Evolutionary conservation across 108 stramenopile species (phyloP).

Genomic region (Nannochloropsis salina): DNA sequence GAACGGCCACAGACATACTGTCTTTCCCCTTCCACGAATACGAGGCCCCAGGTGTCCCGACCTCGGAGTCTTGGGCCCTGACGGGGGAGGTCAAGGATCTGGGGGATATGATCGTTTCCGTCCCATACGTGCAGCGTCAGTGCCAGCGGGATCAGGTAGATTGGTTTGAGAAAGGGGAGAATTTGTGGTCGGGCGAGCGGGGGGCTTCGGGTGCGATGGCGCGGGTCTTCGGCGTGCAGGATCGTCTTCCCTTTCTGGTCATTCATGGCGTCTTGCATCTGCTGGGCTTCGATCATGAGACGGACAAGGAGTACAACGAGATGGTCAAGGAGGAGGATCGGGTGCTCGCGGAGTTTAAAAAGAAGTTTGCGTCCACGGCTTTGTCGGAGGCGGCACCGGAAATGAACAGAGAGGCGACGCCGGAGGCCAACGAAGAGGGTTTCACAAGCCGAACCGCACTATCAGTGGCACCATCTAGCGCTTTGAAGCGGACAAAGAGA

Average conservation of each 20-base stretch:
- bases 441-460: too few species aligned
- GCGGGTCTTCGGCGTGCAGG: constrained; percentile 63
- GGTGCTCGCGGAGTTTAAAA: constrained; percentile 50
- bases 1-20: constrained; percentile 72
- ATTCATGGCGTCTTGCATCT: constrained; percentile 93
- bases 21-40: constrained; percentile 69
- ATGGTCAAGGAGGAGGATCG: constrained; percentile 79
- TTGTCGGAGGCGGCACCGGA: background rate
- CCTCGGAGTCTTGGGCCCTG: constrained; percentile 41
- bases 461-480: too few species aligned
- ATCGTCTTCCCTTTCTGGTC: constrained; percentile 75
- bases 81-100: constrained; percentile 69
- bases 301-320: constrained; percentile 79
- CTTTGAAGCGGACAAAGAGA: too few species aligned
- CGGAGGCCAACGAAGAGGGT: too few species aligned
- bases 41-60: background rate
- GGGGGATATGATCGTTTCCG: constrained; percentile 81
- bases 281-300: constrained; percentile 88
- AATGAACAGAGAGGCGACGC: too few species aligned
- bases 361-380: background rate
- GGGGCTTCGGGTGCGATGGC: constrained; percentile 83
- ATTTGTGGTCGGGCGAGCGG: constrained; percentile 63
- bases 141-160: constrained; percentile 46
- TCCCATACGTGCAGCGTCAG: constrained; percentile 71
- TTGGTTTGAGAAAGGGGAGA: background rate